Conservation (phyloP, 768 basidiomycete species). For the Coprinopsis cinerea region DNA sequence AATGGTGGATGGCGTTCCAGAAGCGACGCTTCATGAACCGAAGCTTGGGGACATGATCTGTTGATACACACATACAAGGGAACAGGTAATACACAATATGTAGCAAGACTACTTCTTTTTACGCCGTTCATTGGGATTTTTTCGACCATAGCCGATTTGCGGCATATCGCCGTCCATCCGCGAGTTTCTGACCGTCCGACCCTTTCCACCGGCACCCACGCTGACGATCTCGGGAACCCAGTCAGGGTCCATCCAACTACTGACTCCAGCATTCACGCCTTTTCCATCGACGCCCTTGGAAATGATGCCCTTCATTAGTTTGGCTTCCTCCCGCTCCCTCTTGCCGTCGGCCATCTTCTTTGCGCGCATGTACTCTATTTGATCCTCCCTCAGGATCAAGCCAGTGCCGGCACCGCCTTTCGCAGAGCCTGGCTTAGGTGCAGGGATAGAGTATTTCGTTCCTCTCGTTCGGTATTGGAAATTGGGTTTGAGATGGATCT, state of each 20-base stretch:
- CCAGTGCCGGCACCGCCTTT: constrained; percentile 80
- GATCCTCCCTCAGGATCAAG: constrained; percentile 89
- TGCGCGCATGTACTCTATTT: constrained; percentile 79
- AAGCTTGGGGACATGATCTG: constrained; percentile 60
- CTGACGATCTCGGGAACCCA: constrained; percentile 82
- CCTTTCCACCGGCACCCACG: constrained; percentile 65
- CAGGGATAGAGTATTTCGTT: constrained; percentile 87
- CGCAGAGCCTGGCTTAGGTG: constrained; percentile 82
- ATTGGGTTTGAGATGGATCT: constrained; percentile 91
- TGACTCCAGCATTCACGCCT: constrained; percentile 46
- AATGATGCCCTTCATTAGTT: constrained; percentile 59
- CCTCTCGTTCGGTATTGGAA: constrained; percentile 93
- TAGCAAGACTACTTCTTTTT: constrained; percentile 43
- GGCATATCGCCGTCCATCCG: constrained; percentile 68
- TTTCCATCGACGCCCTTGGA: constrained; percentile 41
- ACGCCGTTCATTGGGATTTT: constrained; percentile 83
- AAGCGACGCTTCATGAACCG: constrained; percentile 96
- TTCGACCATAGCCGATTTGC: constrained; percentile 78
- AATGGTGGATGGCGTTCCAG: constrained; percentile 99
- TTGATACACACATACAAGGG: constrained; percentile 9
- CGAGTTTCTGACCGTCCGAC: constrained; percentile 44
- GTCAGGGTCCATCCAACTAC: constrained; percentile 94
- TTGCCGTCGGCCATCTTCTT: constrained; percentile 71
- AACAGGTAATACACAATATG: constrained; percentile 11
- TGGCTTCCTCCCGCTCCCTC: constrained; percentile 71